Evolutionary conservation across 768 basidiomycete species (phyloP).

Genomic region (Solioccasus polychromus): DNA sequence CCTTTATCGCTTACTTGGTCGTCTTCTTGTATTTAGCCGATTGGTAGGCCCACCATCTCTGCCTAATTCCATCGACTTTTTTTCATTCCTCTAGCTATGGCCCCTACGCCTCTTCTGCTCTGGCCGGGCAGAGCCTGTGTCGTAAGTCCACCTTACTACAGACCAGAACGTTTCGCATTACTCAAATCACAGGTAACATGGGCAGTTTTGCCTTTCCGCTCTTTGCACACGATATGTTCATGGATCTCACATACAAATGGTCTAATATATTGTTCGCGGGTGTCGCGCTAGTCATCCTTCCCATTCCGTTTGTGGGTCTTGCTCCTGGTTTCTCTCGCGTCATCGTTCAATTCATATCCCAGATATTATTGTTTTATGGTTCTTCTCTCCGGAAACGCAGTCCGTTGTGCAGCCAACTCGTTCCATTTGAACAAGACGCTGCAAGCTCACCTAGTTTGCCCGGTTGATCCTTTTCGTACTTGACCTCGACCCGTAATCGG

Average conservation of each 20-base stretch:
- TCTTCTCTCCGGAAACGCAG: conserved; percentile 26
- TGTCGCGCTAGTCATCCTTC: conserved; percentile 49
- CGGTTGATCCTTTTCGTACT: not conserved
- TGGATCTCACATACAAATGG: conserved; percentile 54
- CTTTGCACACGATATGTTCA: conserved; percentile 59
- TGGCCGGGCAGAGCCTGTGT: conserved; percentile 61
- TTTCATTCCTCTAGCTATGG: conserved; percentile 37
- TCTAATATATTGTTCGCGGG: conserved; percentile 53
- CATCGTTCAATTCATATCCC: not conserved
- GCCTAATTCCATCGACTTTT: not conserved
- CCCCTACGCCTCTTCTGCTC: conserved; percentile 60
- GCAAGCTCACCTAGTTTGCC: not conserved
- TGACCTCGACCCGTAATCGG: not conserved
- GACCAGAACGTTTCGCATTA: not conserved
- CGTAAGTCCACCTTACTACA: conserved; percentile 34
- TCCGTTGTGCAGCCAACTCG: conserved; percentile 17
- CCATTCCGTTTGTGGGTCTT: conserved; percentile 59
- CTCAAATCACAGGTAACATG: conserved; percentile 44
- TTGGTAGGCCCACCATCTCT: conserved; percentile 37
- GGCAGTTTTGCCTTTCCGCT: conserved; percentile 55
- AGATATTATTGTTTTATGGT: conserved; percentile 33
- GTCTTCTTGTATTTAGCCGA: conserved; percentile 62
- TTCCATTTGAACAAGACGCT: conserved; percentile 1
- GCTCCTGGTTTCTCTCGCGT: not conserved
- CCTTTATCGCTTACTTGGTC: conserved; percentile 51